A percentile compares a stretch with the other conserved stretches of the same genome.
These are phyloP conservation scores for Prasinococcaceae sp. DNA, from an alignment of 139 green algal genomes.

Conservation along the genomic window DNA sequence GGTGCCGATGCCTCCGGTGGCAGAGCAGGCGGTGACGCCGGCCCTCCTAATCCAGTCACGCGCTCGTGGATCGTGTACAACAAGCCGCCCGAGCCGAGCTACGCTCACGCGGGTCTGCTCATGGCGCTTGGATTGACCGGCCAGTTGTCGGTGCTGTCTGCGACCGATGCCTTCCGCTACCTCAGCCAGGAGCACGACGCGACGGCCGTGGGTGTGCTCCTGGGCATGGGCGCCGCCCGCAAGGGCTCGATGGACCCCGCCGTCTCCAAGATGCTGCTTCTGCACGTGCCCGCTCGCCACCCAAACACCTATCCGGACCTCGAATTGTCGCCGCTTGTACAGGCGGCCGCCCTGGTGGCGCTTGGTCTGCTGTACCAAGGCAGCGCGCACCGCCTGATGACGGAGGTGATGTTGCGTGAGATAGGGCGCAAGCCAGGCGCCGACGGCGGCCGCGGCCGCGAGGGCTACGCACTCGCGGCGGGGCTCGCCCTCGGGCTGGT, in stretches of 20 bases:
- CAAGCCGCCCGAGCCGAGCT: conserved; percentile 50
- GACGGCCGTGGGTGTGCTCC: conserved; percentile 67
- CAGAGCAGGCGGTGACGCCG: conserved; percentile 11
- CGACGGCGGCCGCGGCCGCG: conserved; percentile 46
- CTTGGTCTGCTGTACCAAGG: conserved; percentile 79
- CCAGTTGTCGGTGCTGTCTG: conserved; percentile 21
- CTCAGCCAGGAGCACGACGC: conserved; percentile 41
- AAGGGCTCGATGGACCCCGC: conserved; percentile 48
- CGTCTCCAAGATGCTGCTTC: conserved; percentile 69
- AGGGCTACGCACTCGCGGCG: conserved; percentile 77
- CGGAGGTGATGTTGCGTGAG: conserved; percentile 76
- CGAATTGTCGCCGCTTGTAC: conserved; percentile 72
- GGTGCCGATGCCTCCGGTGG: background rate
- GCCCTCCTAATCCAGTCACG: no score
- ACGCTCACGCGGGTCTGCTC: conserved; percentile 68
- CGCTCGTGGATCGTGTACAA: conserved; percentile 69
- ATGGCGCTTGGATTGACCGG: conserved; percentile 78
- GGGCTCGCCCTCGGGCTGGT: conserved; percentile 81
- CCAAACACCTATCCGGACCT: conserved; percentile 74
- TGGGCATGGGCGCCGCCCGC: conserved; percentile 58
- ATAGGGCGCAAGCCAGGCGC: conserved; percentile 48
- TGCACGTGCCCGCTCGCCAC: conserved; percentile 83
- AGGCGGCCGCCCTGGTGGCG: conserved; percentile 64
- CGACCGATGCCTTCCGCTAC: conserved; percentile 36
- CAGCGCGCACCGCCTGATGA: conserved; percentile 67